Percentiles rank a stretch among this genome's conserved stretches.
Evolutionary conservation across 345 rosid species (phyloP).

Genomic region (Murraya koenigii): DNA sequence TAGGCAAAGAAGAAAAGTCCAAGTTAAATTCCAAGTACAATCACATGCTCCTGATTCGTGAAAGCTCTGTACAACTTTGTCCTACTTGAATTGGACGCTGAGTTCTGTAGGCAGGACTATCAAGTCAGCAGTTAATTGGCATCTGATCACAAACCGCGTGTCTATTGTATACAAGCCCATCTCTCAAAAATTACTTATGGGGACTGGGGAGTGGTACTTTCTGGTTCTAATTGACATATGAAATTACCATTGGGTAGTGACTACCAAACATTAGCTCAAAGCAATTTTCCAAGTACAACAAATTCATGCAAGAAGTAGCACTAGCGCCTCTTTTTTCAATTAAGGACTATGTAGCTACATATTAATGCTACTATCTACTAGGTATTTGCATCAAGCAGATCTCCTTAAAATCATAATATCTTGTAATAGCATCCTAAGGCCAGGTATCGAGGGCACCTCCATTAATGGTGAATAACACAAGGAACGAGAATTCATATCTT

Average conservation of each 20-base stretch:
- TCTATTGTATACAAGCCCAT: too few relatives aligned
- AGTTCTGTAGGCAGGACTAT: conserved; percentile 37
- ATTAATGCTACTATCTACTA: neutral
- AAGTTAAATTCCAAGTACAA: conserved; percentile 20
- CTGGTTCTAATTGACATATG: too few relatives aligned
- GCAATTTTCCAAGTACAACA: neutral
- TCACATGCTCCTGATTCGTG: conserved; percentile 17
- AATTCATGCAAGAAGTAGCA: neutral
- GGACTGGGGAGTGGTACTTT: too few relatives aligned
- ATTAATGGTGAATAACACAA: conserved; percentile 3
- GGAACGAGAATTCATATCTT: neutral
- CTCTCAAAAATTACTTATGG: neutral
- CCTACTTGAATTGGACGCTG: conserved; percentile 33
- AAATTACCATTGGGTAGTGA: neutral
- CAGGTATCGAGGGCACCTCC: conserved; percentile 5
- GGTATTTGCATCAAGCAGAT: neutral
- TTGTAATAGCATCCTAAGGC: neutral
- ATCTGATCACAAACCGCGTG: too few relatives aligned
- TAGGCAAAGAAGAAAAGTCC: neutral
- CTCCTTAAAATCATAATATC: conserved; percentile 14
- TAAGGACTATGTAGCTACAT: neutral
- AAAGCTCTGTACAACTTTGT: conserved; percentile 18
- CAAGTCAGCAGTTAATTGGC: conserved; percentile 26
- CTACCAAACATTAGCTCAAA: neutral
- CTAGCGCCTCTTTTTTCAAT: neutral